Evolutionary conservation across 768 basidiomycete species (phyloP).

Genomic region (Psilocybe cyanescens): DNA sequence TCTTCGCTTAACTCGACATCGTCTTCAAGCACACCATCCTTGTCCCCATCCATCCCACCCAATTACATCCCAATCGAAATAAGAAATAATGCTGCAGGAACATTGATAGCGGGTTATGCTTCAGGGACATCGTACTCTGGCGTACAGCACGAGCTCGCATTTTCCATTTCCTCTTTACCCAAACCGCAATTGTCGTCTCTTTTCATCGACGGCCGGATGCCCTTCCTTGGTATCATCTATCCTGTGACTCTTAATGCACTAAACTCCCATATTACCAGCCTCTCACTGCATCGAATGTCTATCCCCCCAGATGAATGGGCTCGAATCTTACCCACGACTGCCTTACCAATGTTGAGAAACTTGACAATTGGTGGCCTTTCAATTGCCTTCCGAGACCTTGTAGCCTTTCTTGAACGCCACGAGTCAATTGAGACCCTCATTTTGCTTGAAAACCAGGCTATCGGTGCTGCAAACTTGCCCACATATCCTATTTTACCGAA

Average conservation of each 20-base stretch:
- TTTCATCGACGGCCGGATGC: not conserved
- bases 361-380: conserved; percentile 15
- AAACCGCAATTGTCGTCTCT: not conserved
- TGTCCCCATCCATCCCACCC: too few relatives aligned
- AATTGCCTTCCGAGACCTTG: conserved; percentile 23
- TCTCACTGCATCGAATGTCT: conserved; percentile 9
- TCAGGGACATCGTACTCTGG: not conserved
- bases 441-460: not conserved
- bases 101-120: not conserved
- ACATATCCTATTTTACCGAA: not conserved
- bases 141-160: not conserved
- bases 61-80: not conserved
- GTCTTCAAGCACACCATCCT: too few relatives aligned
- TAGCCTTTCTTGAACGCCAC: conserved; percentile 21
- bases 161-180: not conserved
- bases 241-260: not conserved
- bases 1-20: too few relatives aligned
- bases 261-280: not conserved
- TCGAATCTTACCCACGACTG: conserved; percentile 19
- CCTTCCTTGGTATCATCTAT: not conserved
- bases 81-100: not conserved
- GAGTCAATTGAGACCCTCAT: conserved; percentile 21
- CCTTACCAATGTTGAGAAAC: conserved; percentile 12
- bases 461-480: not conserved
- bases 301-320: conserved; percentile 17